Evolutionary conservation across 352 stramenopile genomes (phyloP).

Genomic region (Stephanocyclus meneghinianus): DNA sequence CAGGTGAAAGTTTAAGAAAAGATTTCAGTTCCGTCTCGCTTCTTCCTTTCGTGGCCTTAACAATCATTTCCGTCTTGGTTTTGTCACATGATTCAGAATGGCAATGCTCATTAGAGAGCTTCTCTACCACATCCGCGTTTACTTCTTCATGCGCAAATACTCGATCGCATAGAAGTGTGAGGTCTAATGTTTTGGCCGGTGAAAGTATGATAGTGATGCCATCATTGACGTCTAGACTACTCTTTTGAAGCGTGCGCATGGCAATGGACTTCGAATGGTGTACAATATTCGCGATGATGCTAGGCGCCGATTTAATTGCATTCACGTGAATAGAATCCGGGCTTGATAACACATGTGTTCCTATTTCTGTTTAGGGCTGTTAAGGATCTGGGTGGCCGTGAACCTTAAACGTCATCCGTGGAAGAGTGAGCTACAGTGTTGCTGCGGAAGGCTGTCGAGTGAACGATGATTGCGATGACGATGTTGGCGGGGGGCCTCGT

Average conservation of each 20-base stretch:
- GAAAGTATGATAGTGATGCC: slow-evolving; percentile 6
- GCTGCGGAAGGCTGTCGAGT: no score
- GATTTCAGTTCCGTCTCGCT: slow-evolving; percentile 41
- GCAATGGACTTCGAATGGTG: not conserved
- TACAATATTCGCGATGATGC: slow-evolving; percentile 5
- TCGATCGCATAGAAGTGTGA: not conserved
- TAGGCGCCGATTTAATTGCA: not conserved
- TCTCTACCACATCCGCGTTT: not conserved
- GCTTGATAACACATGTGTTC: no score
- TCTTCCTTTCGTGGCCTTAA: slow-evolving; percentile 52
- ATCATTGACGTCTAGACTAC: not conserved
- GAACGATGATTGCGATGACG: no score
- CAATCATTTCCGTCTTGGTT: slow-evolving; percentile 40
- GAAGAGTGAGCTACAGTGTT: no score
- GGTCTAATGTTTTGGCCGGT: slow-evolving; percentile 13
- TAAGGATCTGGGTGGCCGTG: no score
- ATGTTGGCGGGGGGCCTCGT: no score
- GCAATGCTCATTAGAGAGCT: not conserved
- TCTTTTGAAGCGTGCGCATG: not conserved
- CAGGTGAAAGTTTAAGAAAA: slow-evolving; percentile 52
- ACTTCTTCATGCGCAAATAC: not conserved
- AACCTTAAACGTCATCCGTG: no score
- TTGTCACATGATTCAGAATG: not conserved
- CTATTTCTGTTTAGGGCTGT: no score
- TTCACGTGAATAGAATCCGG: no score